phyloP scores from a whole-genome alignment of 768 basidiomycete species.

The Sutorius australiensis region DNA sequence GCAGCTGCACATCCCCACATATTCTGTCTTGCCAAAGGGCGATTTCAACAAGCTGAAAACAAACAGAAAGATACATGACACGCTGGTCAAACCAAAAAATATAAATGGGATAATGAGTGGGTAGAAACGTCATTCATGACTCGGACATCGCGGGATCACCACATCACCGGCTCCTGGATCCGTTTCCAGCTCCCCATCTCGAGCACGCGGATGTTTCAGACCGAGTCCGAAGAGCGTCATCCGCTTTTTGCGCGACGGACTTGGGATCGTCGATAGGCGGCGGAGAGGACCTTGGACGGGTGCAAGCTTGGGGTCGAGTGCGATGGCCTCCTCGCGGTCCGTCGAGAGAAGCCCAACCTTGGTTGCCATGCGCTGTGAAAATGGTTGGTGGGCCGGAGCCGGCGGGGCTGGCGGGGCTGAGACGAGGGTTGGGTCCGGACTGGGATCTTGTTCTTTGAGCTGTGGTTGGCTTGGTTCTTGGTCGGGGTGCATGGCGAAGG shows the following conservation, averaged over 20 bases:
- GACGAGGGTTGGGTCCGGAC: neutral
- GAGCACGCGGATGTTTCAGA: constrained; percentile 3
- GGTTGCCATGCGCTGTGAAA: constrained; percentile 11
- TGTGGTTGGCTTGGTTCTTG: neutral
- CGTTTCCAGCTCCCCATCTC: neutral
- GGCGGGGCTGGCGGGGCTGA: neutral
- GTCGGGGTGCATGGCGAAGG: constrained; percentile 11
- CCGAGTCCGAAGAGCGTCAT: constrained; percentile 22
- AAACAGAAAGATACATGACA: constrained; percentile 2
- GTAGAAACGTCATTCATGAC: neutral
- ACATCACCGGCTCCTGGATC: constrained; percentile 4
- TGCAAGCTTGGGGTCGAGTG: constrained; percentile 30
- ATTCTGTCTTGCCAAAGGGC: too few species aligned
- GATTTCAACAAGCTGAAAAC: too few species aligned
- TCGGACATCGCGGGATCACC: neutral
- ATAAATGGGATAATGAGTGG: neutral
- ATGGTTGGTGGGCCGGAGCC: neutral
- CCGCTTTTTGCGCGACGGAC: constrained; percentile 16
- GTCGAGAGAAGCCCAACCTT: constrained; percentile 20
- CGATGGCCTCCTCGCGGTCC: constrained; percentile 26
- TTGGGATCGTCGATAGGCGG: constrained; percentile 24
- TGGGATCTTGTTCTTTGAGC: neutral
- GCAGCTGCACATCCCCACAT: too few species aligned
- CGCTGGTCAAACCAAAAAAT: neutral
- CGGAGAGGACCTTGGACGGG: constrained; percentile 32